phyloP scores from a whole-genome alignment of 495 filamentous ascomycete species.

The Tuber microsphaerosporum region DNA sequence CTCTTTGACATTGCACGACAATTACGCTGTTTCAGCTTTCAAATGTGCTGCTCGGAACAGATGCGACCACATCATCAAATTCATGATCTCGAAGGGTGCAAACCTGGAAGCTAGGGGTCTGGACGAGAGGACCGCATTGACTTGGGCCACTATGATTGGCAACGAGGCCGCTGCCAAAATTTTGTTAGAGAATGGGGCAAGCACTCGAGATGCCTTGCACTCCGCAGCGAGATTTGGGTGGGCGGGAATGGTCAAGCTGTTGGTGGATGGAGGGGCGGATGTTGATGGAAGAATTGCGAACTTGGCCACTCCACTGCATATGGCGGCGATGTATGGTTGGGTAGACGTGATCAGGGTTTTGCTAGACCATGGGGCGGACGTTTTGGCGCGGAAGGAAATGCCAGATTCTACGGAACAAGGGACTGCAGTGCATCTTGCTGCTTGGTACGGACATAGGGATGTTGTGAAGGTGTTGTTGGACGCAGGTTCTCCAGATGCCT shows the following conservation, averaged over 20 bases:
- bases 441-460: conserved; percentile 1
- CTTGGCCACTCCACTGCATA: conserved; percentile 11
- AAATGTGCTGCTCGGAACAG: conserved; percentile 1
- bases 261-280: conserved; percentile 16
- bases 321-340: conserved; percentile 17
- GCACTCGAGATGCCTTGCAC: not conserved
- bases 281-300: not conserved
- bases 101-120: not conserved
- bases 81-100: conserved; percentile 3
- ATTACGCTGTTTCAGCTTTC: not conserved
- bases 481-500: not conserved
- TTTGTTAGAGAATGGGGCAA: conserved; percentile 11
- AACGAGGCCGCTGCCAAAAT: not conserved
- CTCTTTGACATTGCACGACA: not conserved
- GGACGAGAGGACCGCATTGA: not conserved
- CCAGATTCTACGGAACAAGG: not conserved
- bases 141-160: not conserved
- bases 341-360: conserved; percentile 16
- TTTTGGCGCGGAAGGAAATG: conserved; percentile 1
- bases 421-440: not conserved
- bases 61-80: not conserved
- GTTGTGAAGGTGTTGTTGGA: conserved; percentile 4
- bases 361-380: conserved; percentile 19
- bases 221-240: not conserved
- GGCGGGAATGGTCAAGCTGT: conserved; percentile 7